These are phyloP conservation scores for Aaosphaeria arxii DNA, from an alignment of 2,329 filamentous ascomycete species.

Conservation along the genomic window DNA sequence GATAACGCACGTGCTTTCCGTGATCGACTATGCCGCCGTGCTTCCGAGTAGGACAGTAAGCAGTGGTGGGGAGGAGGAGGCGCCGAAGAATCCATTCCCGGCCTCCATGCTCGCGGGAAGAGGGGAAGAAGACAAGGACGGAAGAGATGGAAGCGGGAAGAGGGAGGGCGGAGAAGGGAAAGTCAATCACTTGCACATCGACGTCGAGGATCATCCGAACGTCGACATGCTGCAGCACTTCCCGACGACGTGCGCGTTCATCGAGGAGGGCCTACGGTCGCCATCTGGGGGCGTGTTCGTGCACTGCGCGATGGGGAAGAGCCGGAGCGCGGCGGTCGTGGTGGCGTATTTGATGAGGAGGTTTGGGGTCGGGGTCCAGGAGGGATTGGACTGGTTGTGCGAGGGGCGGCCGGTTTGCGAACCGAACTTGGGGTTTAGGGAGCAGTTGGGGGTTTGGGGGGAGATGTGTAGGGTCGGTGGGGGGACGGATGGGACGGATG, in stretches of 20 bases:
- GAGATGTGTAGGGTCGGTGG: conserved; percentile 20
- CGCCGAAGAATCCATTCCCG: conserved; percentile 1
- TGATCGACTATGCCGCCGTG: conserved; percentile 31
- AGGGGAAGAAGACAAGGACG: no score
- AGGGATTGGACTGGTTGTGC: conserved; percentile 25
- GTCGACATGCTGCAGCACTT: conserved; percentile 27
- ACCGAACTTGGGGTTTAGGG: conserved; percentile 32
- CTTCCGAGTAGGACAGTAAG: no score
- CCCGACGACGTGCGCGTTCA: conserved; percentile 15
- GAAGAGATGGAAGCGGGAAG: no score
- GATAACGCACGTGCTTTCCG: conserved; percentile 31
- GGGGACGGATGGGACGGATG: conserved; percentile 4
- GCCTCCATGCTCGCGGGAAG: no score
- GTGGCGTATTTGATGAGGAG: conserved; percentile 34
- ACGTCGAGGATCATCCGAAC: conserved; percentile 32
- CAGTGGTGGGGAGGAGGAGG: no score
- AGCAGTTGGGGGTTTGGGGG: conserved; percentile 28
- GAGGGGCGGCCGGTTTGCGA: conserved; percentile 33
- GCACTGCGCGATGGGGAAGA: conserved; percentile 36
- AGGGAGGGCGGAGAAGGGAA: conserved; percentile 4
- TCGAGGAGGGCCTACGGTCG: conserved; percentile 18
- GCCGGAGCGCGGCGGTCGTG: conserved; percentile 27
- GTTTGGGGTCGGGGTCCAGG: conserved; percentile 7
- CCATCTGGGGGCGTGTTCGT: conserved; percentile 24
- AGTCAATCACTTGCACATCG: conserved; percentile 27